Percentiles rank a stretch among this genome's conserved stretches.
These are phyloP conservation scores for Apiospora kogelbergensis DNA, from an alignment of 2,329 filamentous ascomycete species.

Conservation along the genomic window DNA sequence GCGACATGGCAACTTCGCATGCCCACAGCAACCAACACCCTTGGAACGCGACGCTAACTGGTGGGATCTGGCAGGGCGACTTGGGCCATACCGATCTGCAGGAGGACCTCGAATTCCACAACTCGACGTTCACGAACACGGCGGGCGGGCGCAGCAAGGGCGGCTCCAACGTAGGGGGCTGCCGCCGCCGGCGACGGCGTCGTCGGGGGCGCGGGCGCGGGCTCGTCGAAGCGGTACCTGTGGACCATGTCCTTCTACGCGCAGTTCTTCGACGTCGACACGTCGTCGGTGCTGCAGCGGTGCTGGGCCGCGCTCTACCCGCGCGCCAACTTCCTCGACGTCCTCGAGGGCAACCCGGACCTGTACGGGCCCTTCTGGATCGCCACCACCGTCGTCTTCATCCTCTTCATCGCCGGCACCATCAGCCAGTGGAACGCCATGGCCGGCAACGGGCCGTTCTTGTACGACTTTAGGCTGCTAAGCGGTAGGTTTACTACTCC, in stretches of 20 bases:
- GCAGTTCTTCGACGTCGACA: constrained; percentile 99
- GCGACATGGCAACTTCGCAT: neutral
- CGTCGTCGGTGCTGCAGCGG: constrained; percentile 79
- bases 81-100: constrained; percentile 97
- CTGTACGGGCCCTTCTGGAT: constrained; percentile 99
- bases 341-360: constrained; percentile 94
- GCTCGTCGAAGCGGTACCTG: constrained; percentile 75
- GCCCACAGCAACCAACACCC: neutral
- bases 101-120: constrained; percentile 99
- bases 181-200: constrained; percentile 56
- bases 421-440: constrained; percentile 86
- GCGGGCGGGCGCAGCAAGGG: constrained; percentile 50
- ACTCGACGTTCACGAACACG: constrained; percentile 73
- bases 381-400: constrained; percentile 93
- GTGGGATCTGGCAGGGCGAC: constrained; percentile 67
- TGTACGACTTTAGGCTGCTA: constrained; percentile 87
- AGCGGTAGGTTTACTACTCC: constrained; percentile 59
- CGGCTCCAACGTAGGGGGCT: constrained; percentile 46
- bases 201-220: constrained; percentile 31
- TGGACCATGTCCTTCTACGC: constrained; percentile 94
- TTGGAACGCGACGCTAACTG: neutral
- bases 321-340: constrained; percentile 91
- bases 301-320: constrained; percentile 90
- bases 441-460: constrained; percentile 70
- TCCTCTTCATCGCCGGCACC: constrained; percentile 91